A percentile compares a stretch with the other conserved stretches of the same genome.
phyloP scores from a whole-genome alignment of 2,329 filamentous ascomycete species.

The Neonectria coccinea region DNA sequence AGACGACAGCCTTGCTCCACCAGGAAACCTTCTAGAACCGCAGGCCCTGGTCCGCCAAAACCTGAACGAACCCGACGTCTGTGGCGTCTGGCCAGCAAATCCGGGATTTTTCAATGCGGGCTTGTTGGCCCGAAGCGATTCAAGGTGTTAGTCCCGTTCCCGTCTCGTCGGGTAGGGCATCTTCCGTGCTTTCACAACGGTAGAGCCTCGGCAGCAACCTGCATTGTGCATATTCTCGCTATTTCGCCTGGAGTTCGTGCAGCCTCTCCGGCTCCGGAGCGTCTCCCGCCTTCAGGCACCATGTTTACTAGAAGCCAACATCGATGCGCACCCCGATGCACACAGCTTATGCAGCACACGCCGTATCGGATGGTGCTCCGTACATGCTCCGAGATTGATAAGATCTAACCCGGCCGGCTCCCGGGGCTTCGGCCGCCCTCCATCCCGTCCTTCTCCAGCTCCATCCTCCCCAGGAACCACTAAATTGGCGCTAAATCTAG shows the following conservation, averaged over 20 bases:
- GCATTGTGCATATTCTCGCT: not conserved
- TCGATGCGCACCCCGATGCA: not conserved
- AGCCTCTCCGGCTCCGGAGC: constrained; percentile 2
- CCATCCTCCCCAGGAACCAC: constrained; percentile 9
- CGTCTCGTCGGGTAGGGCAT: not conserved
- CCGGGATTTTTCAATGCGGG: constrained; percentile 3
- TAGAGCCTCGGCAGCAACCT: not conserved
- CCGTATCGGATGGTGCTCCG: not conserved
- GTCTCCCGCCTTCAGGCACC: not conserved
- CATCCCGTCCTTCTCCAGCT: not conserved
- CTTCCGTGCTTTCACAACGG: not conserved
- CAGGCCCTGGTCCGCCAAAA: constrained; percentile 14
- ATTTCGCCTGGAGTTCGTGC: too few relatives aligned
- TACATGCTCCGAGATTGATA: constrained; percentile 10
- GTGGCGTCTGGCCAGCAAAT: constrained; percentile 15
- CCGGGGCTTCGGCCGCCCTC: constrained; percentile 17
- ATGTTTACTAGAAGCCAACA: not conserved
- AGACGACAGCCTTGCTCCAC: constrained; percentile 21
- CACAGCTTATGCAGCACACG: not conserved
- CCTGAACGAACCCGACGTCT: not conserved
- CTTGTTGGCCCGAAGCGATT: constrained; percentile 9
- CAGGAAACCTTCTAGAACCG: constrained; percentile 24
- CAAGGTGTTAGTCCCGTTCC: not conserved
- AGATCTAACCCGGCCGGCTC: constrained; percentile 11
- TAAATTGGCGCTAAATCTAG: constrained; percentile 17